Evolutionary conservation across 345 rosid genomes (phyloP), one percentile per base, ranked within the genome.

Genomic region (Eucalyptus pauciflora): DNA sequence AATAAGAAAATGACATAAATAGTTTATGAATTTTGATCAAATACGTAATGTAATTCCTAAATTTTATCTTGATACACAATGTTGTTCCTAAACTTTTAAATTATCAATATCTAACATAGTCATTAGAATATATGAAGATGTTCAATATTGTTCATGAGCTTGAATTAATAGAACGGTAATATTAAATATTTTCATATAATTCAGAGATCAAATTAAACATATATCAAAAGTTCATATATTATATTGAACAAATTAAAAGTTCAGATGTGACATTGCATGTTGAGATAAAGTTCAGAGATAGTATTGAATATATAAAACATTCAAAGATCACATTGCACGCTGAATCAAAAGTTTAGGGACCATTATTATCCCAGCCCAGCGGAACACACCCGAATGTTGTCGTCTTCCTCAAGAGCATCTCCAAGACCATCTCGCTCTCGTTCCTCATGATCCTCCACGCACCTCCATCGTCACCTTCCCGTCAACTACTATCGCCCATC

Each of bases 201-300:
- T 52, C 0, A 52, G 1, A 52, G 2, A 56, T 22, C 0, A 9
- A 24, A 9, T 56, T 56, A 17, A 56, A 56, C 2, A 56, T 9
- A 56, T 56, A 56, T 56, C 0, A 54, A 54, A 54, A 54, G 0
- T 54, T 22, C 10, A 20, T 18, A 54, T 18, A 7, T 8, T 54
- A 20, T 54, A 20, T 54, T 22, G 2, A 56, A 56, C 2, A 56
- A 56, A 56, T 56, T 56, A 56, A 56, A 24, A 56, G 0, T 56
- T 22, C 0, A 56, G 0, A 24, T 0, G 1, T 0, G 1, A 4
- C 5, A 56, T 56, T 56, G 0, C 12, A 54, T 22, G 22, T 54
- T 8, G 5, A 54, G 27, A 54, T 20, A 54, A 54, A 54, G 2
- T 54, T 54, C 1, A 22, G 0, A 54, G 0, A 22, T 54, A 54